phyloP scores from a whole-genome alignment of 2,329 filamentous ascomycete genomes.

The Neoascochyta sp. region DNA sequence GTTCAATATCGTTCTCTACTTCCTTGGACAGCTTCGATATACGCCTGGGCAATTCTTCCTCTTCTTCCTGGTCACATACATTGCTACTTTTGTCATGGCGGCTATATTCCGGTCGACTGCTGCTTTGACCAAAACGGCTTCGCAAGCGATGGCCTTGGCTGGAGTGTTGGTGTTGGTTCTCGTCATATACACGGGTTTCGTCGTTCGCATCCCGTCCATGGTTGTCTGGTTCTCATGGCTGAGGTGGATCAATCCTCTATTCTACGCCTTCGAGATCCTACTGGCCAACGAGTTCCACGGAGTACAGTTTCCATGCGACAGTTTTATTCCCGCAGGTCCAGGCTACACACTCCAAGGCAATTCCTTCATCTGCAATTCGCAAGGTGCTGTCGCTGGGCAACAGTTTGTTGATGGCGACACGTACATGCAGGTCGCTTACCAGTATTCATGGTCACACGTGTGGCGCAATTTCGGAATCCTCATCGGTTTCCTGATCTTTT shows the following conservation, averaged over 20 bases:
- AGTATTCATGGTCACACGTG: conserved; percentile 42
- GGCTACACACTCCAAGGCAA: conserved; percentile 27
- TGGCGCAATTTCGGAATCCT: conserved; percentile 59
- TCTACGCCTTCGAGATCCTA: conserved; percentile 74
- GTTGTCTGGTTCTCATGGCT: conserved; percentile 41
- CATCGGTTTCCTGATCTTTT: conserved; percentile 60
- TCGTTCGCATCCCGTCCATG: conserved; percentile 62
- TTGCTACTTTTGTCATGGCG: conserved; percentile 65
- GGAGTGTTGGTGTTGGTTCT: conserved; percentile 59
- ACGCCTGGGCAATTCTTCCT: conserved; percentile 76
- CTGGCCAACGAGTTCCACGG: conserved; percentile 67
- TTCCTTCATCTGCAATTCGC: conserved; percentile 37
- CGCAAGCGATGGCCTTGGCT: conserved; percentile 54
- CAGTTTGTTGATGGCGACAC: conserved; percentile 40
- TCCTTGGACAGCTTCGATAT: conserved; percentile 74
- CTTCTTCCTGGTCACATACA: conserved; percentile 60
- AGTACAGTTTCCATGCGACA: conserved; percentile 33
- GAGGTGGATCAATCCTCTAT: conserved; percentile 67
- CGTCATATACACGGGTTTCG: conserved; percentile 65
- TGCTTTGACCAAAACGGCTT: conserved; percentile 64
- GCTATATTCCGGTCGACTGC: conserved; percentile 79
- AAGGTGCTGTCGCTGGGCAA: conserved; percentile 40
- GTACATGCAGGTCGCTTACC: conserved; percentile 30
- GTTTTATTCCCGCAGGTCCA: conserved; percentile 38
- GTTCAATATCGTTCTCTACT: conserved; percentile 81